Percentiles rank a stretch among this genome's conserved stretches.
Evolutionary conservation across 2,329 filamentous ascomycete genomes (phyloP).

Genomic region (Botrytis tulipae): DNA sequence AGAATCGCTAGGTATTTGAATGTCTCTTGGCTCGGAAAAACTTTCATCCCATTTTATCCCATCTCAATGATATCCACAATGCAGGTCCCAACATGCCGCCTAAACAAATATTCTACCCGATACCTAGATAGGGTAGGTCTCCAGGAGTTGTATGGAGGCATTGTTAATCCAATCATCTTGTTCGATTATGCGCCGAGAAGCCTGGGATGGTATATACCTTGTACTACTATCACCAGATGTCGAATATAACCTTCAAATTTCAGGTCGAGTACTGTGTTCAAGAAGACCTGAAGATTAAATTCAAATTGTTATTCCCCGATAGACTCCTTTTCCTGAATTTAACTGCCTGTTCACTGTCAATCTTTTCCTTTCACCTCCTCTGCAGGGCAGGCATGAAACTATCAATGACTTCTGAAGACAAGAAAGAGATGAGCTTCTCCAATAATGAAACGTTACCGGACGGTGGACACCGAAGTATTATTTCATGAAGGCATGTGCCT

Average conservation of each 20-base stretch:
- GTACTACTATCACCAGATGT: conserved; percentile 6
- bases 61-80: neutral
- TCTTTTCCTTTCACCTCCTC: neutral
- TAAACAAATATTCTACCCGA: neutral
- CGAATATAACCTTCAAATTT: neutral
- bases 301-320: neutral
- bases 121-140: neutral
- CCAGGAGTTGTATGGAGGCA: neutral
- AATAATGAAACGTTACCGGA: neutral
- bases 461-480: neutral
- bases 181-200: neutral
- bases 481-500: conserved; percentile 2
- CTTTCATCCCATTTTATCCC: too few species aligned
- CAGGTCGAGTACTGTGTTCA: neutral
- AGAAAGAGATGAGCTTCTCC: neutral
- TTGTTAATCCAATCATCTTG: conserved; percentile 4
- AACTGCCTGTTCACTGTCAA: neutral
- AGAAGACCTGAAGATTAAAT: neutral
- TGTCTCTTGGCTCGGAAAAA: neutral
- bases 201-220: neutral
- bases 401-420: neutral
- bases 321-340: neutral
- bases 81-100: neutral
- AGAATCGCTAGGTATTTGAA: neutral
- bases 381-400: neutral